Base-by-base conservation (phyloP, 306 rosid species). In the Cotoneaster glaucophyllus region DNA sequence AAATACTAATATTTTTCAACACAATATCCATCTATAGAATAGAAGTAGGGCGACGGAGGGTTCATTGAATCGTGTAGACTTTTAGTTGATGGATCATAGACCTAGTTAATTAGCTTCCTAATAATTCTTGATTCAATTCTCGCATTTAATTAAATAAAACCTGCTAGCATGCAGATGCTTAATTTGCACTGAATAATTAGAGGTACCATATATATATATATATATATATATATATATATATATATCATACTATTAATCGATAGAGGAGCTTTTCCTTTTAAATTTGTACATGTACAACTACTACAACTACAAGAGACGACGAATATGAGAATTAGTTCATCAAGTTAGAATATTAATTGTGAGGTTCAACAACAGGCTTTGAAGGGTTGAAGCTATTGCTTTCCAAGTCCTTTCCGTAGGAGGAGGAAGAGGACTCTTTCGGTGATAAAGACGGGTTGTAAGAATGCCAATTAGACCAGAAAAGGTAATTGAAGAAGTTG, bases 401-500 rank as follows among this genome's bases (percentile, higher is more conserved):
- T 82, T 81, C 81, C 71, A 79, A 48, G 50, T 81, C 71, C 39
- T 62, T 67, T 48, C 66, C 37, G 21, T 61, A 61, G 9, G 64
- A 24, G 13, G 13, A 45, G 54, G 54, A 12, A 14, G 54, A 12
- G 19, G 15, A 48, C 17, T 48, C 18, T 28, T n/a, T 43, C 45
- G 32, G 77, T 15, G 72, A 54, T 11, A 78, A 28, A 15, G 79
- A 80, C 26, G 86, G 79, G 29, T 79, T 77, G 59, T 79, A 79
- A 74, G 78, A 80, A 81, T 84, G 84, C 86, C 90, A 77, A 34
- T 80, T 84, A n/a, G 88, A 81, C 82, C 86, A 82, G 74, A 80
- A 84, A 19, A 87, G 84, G 69, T 87, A 89, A 57, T 77, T 82
- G 64, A 85, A 79, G 81, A 89, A 87, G 71, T 89, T 89, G 62